Base-by-base conservation (phyloP, 768 basidiomycete species). In the Harrya chromipes region DNA sequence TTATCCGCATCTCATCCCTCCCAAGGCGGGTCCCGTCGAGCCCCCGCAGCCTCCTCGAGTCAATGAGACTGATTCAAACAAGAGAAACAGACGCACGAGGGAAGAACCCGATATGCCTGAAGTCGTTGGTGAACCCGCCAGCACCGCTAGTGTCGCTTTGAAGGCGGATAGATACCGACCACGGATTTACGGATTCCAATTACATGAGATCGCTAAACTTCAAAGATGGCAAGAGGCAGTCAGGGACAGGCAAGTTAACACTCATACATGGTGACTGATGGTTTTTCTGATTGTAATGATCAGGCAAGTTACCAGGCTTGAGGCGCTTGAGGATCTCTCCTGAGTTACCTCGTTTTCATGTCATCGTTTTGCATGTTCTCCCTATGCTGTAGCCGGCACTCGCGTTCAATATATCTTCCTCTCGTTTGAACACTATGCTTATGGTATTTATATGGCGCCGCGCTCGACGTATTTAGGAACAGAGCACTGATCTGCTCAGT, bases 191-290 rank as follows among this genome's bases (percentile, higher is more conserved):
- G 97, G 97, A 2, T 99, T 99, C 79, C 91, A 94, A 70, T 74
- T 98, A 31, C 81, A 97, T 62, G 97, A 98, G 73, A 85, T 82
- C 52, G 95, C 95, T 16, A 94, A 87, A 69, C 69, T 97, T 58
- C 88, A 94, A 65, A 76, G 94, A 60, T 99, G 97, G 97, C 92
- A 98, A 69, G 91, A 93, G 70, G 94, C 91, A 4, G 81, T 87
- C 33, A 72, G 95, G 46, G 94, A 98, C 70, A 79, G 81, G 92
- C 87, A 50, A 58, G 62, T 58, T 31, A 11, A 46, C 12, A 19
- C 20, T 9, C n/a, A 11, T 10, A 19, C 16, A 14, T 40, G 3
- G 24, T 10, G 20, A 24, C 19, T 8, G 17, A 10, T 37, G 29
- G 1, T 31, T 40, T 40, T 46, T 44, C 52, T 59, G 24, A 59